phyloP scores from a whole-genome alignment of 139 green algal species.

The Picochlorum sp. region DNA sequence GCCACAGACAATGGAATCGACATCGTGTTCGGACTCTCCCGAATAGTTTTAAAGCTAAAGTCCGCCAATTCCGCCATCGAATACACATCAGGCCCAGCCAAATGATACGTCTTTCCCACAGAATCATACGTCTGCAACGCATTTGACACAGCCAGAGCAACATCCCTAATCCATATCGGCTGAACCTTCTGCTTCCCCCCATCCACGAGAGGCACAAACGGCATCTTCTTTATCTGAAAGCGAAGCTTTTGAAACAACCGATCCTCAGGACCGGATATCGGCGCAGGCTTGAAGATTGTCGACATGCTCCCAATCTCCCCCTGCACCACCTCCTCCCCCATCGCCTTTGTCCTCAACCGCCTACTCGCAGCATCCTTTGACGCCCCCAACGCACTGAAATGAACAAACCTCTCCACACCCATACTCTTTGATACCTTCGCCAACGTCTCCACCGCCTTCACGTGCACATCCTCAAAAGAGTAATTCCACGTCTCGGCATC shows the following conservation, averaged over 20 bases:
- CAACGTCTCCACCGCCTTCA: constrained; percentile 40
- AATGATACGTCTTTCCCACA: constrained; percentile 71
- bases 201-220: constrained; percentile 64
- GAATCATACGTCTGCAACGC: constrained; percentile 45
- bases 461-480: constrained; percentile 69
- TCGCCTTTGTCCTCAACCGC: constrained; percentile 72
- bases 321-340: constrained; percentile 51
- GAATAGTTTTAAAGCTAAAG: constrained; percentile 36
- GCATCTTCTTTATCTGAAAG: constrained; percentile 43
- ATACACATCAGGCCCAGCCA: constrained; percentile 77
- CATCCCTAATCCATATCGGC: constrained; percentile 64
- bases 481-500: constrained; percentile 91
- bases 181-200: constrained; percentile 48
- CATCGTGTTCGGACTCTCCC: constrained; percentile 27
- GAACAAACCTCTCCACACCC: constrained; percentile 61
- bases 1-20: constrained; percentile 26
- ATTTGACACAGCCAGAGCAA: constrained; percentile 49
- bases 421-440: constrained; percentile 36
- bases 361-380: constrained; percentile 37
- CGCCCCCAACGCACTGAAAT: constrained; percentile 69
- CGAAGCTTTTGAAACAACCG: constrained; percentile 79
- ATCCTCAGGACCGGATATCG: constrained; percentile 88
- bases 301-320: constrained; percentile 39
- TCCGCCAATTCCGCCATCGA: constrained; percentile 42
- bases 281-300: constrained; percentile 65